A percentile compares a stretch with the other conserved stretches of the same genome.
Conservation (phyloP, 192 early-diverging fungal species). For the Entomortierella chlamydospora region DNA sequence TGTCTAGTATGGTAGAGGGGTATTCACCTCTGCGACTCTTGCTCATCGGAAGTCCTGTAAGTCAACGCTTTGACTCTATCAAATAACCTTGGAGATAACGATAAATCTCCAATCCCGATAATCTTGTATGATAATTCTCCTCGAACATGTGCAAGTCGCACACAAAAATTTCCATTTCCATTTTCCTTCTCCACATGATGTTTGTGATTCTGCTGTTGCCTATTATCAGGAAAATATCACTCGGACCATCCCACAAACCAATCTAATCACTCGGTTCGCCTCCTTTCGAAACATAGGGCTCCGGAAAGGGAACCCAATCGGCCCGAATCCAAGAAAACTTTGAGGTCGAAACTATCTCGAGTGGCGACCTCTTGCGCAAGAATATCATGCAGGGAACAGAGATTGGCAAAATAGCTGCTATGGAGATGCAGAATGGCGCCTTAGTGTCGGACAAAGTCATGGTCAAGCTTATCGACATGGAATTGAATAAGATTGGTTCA, state of each 20-base stretch:
- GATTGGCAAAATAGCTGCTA: conserved; percentile 69
- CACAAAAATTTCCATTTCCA: neutral
- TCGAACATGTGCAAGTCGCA: conserved; percentile 1
- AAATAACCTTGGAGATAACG: neutral
- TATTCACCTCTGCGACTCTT: conserved; percentile 70
- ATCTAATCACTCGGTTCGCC: neutral
- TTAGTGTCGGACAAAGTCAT: conserved; percentile 83
- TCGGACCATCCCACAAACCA: neutral
- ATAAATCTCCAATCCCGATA: neutral
- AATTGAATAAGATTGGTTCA: conserved; percentile 63
- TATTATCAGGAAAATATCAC: neutral
- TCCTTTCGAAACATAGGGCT: conserved; percentile 61
- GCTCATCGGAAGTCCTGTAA: conserved; percentile 81
- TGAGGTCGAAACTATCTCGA: conserved; percentile 78
- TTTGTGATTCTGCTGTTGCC: neutral
- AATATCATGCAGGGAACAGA: conserved; percentile 79
- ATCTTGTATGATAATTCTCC: neutral
- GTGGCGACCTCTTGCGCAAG: conserved; percentile 87
- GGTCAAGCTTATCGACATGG: conserved; percentile 69
- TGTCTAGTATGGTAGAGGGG: conserved; percentile 49
- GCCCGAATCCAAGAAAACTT: conserved; percentile 77
- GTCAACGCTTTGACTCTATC: conserved; percentile 26
- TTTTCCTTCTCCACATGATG: conserved; percentile 17
- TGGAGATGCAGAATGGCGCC: conserved; percentile 61
- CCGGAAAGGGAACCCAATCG: conserved; percentile 94